Base-by-base conservation (phyloP, 306 rosid genomes). In the Potentilla sterilis region DNA sequence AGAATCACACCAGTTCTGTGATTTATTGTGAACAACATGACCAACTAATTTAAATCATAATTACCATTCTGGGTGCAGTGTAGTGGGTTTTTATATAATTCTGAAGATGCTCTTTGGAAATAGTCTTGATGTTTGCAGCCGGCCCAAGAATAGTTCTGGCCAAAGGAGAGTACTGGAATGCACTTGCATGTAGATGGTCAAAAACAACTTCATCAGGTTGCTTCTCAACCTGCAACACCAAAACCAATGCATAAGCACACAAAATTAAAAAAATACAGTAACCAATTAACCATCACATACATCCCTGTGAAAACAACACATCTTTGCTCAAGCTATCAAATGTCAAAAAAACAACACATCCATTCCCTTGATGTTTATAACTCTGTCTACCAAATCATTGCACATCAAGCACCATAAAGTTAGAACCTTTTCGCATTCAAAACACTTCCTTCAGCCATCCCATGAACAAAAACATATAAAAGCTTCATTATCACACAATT, bases 61-160 rank as follows among this genome's bases (percentile, higher is more conserved):
- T 74, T 86, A 93, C 98, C 98, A 88, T 93, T 75, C 98, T 86
- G 74, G 98, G 98, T 68, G 98, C 98, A 0, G 98, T 88, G 81
- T 93, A 93, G 84, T 93, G 98, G 2, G 98, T 84, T 77, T 83
- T 87, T 42, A 93, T 91, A 83, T 93, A 93, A 85, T 69, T 86
- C 83, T 91, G 96, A 42, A 93, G 86, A 82, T 91, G 97, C 59
- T 82, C 88, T 81, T 84, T 93, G 19, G 97, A 91, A 72, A 93
- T 93, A 66, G 98, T 91, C 82, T 74, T 89, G 38, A 93, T 89
- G 73, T 93, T 93, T 70, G 87, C 83, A 72, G 96, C 89, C 68
- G 98, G 96, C 67, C 98, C 98, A 48, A 93, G 90, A 79, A 91
- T 93, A 14, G 97, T 93, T 89, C 98, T 89, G 58, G 97, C 98